These are phyloP conservation scores for Aspergillus uvarum DNA, from an alignment of 2,329 filamentous ascomycete species.

Conservation along the genomic window DNA sequence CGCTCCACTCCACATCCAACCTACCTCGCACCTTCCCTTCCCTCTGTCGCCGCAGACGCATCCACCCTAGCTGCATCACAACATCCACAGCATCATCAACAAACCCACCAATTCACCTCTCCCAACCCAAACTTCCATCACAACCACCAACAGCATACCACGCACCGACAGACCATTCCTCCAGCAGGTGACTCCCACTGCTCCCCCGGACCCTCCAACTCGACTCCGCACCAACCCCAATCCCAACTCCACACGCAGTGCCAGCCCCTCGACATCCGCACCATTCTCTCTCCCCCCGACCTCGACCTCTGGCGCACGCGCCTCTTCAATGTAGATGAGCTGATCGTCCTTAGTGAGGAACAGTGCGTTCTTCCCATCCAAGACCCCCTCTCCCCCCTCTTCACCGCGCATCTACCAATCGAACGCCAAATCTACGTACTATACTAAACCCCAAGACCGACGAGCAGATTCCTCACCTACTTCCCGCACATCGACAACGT, in stretches of 20 bases:
- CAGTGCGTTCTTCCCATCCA: slow-evolving; percentile 53
- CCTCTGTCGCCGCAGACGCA: slow-evolving; percentile 25
- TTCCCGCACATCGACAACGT: slow-evolving; percentile 83
- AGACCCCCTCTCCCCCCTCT: too few species aligned
- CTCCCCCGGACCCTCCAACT: slow-evolving; percentile 3
- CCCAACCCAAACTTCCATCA: not conserved
- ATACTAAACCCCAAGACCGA: not conserved
- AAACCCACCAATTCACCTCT: not conserved
- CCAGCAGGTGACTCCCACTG: not conserved
- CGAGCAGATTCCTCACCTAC: slow-evolving; percentile 69
- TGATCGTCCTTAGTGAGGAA: slow-evolving; percentile 70
- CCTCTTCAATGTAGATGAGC: slow-evolving; percentile 73
- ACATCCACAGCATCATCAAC: slow-evolving; percentile 4
- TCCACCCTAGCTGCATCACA: slow-evolving; percentile 19
- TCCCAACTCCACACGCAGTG: not conserved
- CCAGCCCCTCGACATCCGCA: not conserved
- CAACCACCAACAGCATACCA: not conserved
- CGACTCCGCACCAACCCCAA: slow-evolving; percentile 4
- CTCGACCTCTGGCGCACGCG: slow-evolving; percentile 68
- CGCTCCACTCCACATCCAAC: slow-evolving; percentile 18
- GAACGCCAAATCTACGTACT: not conserved
- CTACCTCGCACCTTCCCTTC: slow-evolving; percentile 24
- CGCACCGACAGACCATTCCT: not conserved
- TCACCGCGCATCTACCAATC: too few species aligned
- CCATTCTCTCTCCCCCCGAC: slow-evolving; percentile 66